These are phyloP conservation scores for Amanita inopinata DNA, from an alignment of 768 basidiomycete genomes.

Conservation along the genomic window DNA sequence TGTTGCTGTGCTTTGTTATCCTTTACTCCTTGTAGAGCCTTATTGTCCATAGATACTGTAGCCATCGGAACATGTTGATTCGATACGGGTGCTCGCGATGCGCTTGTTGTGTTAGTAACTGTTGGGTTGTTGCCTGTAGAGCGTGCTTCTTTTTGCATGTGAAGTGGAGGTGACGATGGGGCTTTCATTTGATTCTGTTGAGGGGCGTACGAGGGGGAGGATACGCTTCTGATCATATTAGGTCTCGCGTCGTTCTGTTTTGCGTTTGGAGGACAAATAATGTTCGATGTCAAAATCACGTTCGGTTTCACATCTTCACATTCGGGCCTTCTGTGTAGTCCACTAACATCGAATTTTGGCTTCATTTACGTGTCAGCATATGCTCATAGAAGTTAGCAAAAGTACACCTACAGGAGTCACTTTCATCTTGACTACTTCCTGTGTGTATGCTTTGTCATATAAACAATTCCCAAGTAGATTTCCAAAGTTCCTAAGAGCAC, in stretches of 20 bases:
- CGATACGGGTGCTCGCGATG: slow-evolving; percentile 17
- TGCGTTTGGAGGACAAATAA: slow-evolving; percentile 9
- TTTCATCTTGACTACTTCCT: slow-evolving; percentile 82
- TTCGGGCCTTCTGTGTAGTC: slow-evolving; percentile 63
- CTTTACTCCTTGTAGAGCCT: background rate
- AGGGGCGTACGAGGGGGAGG: slow-evolving; percentile 13
- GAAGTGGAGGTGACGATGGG: slow-evolving; percentile 28
- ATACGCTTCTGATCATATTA: slow-evolving; percentile 14
- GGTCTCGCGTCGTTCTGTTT: slow-evolving; percentile 8
- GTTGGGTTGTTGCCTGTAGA: slow-evolving; percentile 8
- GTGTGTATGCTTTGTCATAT: slow-evolving; percentile 88
- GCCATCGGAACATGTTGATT: slow-evolving; percentile 3
- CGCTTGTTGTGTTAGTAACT: background rate
- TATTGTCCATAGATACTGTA: background rate
- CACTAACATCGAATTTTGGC: slow-evolving; percentile 60
- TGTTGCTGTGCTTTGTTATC: background rate
- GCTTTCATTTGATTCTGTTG: slow-evolving; percentile 17
- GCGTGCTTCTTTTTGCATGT: slow-evolving; percentile 19
- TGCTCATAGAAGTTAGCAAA: background rate
- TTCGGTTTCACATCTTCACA: slow-evolving; percentile 40
- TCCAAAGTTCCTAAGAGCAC: slow-evolving; percentile 86
- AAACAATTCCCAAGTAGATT: slow-evolving; percentile 93
- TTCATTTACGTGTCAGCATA: slow-evolving; percentile 17
- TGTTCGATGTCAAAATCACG: slow-evolving; percentile 10
- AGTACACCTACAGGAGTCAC: slow-evolving; percentile 58